phyloP scores from a whole-genome alignment of 306 rosid genomes.

The Lagenaria siceraria region DNA sequence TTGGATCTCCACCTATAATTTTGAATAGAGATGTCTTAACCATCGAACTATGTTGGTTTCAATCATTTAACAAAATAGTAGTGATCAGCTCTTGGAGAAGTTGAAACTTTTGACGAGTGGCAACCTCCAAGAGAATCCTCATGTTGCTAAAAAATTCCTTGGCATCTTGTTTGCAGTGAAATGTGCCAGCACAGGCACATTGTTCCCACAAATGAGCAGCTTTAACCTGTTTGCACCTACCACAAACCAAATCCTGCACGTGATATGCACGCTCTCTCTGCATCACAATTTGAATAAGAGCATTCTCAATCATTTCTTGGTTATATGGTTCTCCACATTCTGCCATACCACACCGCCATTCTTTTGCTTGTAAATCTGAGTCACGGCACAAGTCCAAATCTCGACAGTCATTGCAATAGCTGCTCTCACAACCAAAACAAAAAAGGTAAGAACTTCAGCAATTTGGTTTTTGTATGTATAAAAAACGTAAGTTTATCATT shows the following conservation, averaged over 20 bases:
- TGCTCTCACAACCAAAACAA: slow-evolving; percentile 14
- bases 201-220: slow-evolving; percentile 79
- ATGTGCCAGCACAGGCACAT: slow-evolving; percentile 74
- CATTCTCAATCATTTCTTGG: slow-evolving; percentile 61
- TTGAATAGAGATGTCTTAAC: background rate
- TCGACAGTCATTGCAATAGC: slow-evolving; percentile 82
- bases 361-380: slow-evolving; percentile 39
- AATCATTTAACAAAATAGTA: slow-evolving; percentile 44
- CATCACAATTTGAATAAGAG: slow-evolving; percentile 62
- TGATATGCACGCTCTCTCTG: slow-evolving; percentile 83
- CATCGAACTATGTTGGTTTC: background rate
- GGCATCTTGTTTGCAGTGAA: slow-evolving; percentile 50
- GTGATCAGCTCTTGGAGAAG: slow-evolving; percentile 65
- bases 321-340: slow-evolving; percentile 90
- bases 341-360: slow-evolving; percentile 74
- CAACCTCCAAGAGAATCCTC: slow-evolving; percentile 49
- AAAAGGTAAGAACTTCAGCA: slow-evolving; percentile 16
- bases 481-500: background rate
- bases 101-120: slow-evolving; percentile 63
- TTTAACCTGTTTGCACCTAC: slow-evolving; percentile 60
- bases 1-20: too few species aligned
- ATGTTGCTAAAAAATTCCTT: slow-evolving; percentile 40
- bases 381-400: slow-evolving; percentile 83
- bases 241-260: slow-evolving; percentile 65
- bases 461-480: slow-evolving; percentile 19